These are phyloP conservation scores for Pyrenula massariospora DNA, from an alignment of 495 filamentous ascomycete genomes.

Conservation along the genomic window DNA sequence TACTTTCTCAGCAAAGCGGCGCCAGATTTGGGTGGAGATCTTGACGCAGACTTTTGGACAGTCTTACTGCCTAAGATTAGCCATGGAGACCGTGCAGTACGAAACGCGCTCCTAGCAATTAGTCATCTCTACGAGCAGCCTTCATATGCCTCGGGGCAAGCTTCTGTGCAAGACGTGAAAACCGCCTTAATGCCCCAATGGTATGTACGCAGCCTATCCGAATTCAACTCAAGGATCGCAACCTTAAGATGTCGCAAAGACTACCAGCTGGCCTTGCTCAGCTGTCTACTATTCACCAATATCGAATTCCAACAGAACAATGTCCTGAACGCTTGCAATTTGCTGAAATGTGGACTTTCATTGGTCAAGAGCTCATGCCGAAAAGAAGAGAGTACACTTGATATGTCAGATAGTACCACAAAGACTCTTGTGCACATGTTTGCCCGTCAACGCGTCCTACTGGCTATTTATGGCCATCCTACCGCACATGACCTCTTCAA, in stretches of 20 bases:
- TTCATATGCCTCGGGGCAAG: neutral
- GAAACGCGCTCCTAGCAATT: neutral
- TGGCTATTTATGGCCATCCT: neutral
- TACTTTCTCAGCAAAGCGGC: neutral
- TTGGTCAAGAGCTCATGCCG: neutral
- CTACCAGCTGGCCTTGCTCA: neutral
- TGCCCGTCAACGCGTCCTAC: neutral
- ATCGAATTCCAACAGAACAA: neutral
- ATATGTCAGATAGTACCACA: neutral
- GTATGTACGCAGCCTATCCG: neutral
- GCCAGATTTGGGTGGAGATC: neutral
- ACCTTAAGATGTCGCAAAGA: neutral
- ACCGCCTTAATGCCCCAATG: neutral
- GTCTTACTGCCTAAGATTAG: neutral
- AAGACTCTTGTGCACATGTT: neutral
- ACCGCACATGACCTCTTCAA: neutral
- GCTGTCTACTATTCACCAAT: neutral
- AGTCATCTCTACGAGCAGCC: neutral
- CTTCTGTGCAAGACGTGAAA: neutral
- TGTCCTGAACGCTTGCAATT: neutral
- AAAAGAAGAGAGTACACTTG: neutral
- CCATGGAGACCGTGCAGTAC: neutral
- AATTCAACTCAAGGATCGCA: neutral
- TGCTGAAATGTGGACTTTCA: neutral
- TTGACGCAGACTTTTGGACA: neutral